Base-by-base conservation (phyloP, 768 basidiomycete genomes). In the Podaxis sp. region DNA sequence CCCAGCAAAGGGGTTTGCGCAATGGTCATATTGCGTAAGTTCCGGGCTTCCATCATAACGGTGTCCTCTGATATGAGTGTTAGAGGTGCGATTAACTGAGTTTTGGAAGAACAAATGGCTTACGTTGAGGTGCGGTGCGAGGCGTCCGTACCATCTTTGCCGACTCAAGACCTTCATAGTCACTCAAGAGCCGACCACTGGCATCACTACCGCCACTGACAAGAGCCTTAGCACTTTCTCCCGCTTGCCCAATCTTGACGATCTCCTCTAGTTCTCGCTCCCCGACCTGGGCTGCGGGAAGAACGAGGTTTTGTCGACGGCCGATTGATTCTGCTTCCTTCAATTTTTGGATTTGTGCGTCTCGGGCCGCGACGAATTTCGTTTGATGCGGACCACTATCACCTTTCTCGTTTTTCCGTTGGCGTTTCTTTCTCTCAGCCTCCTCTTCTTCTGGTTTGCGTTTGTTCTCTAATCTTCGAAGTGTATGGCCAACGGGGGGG, bases 291-390 rank as follows among this genome's bases (percentile, higher is more conserved):
- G 96, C 93, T 25, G 78, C 76, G 0, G 97, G 97, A 13, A 99
- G 80, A 58, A 85, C 84, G 29, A 99, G 79, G 74, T 92, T 93
- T 67, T 93, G 77, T 66, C 97, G 76, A 66, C 94, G 84, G 25
- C 94, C 91, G 61, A 98, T 95, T 57, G 92, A 94, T 73, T 98
- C 95, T 19, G 96, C 96, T 74, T 99, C 97, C 74, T 97, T 97
- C 61, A 98, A 79, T 74, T 96, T 95, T 73, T 97, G 94, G 67
- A 98, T 98, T 73, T 99, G 96, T 0, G 95, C 95, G 71, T 98
- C 96, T 61, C 96, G 87, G 5, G 95, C 94, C n/a, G 96, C 89
- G 49, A 98, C 85, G 68, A 99, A 99, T 72, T 97, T 96, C 33
- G 94, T 93, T 72, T 96, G 90, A 65, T 91, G 88, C 8, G 80